Evolutionary conservation across 192 early-diverging fungal species (phyloP), one percentile per base, ranked within the genome.

Genomic region (Thoreauomyces humboldtii): DNA sequence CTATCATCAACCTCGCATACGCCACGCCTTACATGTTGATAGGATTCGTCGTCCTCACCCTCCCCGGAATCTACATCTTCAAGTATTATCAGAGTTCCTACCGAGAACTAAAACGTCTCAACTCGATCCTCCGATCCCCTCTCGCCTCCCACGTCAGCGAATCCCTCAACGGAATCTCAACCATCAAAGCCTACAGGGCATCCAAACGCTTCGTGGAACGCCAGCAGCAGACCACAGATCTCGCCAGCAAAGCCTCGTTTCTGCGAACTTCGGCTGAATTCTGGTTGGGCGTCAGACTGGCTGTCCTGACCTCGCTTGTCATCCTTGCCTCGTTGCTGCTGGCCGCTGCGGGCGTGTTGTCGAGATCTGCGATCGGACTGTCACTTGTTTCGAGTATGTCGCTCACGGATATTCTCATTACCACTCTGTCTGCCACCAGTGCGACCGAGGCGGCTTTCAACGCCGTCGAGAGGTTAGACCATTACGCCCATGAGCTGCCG

Each of bases 1-100:
- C 84, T 0, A 83, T 90, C 65, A 63, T 84, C n/a, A 51, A 89
- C 41, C 86, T 91, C 60, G 63, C 70, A 35, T 61, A 53, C 28
- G 74, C 63, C 0, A 68, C 77, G 32, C 91, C 55, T n/a, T 57
- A 37, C 55, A 57, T 57, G 14, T 36, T 57, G 4, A 35, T 57
- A 12, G 34, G 14, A n/a, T 57, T 57, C 19, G 29, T 27, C 11
- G 35, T 34, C 12, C 3, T 57, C 34, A 12, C 55, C 2, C 17
- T 57, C 11, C 55, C 55, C 19, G 34, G 34, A 7, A 27, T 34
- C 1, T 57, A 15, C 4, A 19, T 36, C 2, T 57, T 57, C 34
- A 32, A 36, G 29, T 61, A 50, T 22, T 73, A 63, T 33, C 65
- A 69, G 2, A 36, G 62, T 17, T 56, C 71, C 6, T 50, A 61